Evolutionary conservation across 2,329 filamentous ascomycete species (phyloP).

Genomic region (Amesomyces nigricolor): DNA sequence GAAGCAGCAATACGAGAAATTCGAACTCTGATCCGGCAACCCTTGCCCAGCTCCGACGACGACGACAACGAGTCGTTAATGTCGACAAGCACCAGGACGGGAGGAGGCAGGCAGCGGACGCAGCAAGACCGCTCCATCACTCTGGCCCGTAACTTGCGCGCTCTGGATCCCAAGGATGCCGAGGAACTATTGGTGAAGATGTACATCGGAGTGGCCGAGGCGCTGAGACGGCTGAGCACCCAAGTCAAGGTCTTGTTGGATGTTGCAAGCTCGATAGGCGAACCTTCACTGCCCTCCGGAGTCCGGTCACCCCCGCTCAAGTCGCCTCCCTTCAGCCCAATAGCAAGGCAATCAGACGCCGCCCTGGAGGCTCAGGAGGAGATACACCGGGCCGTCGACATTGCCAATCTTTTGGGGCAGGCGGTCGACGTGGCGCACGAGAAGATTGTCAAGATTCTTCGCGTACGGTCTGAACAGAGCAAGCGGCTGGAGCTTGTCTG

Average conservation of each 20-base stretch:
- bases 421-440: slow-evolving; percentile 77
- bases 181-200: slow-evolving; percentile 76
- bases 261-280: slow-evolving; percentile 70
- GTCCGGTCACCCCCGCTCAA: slow-evolving; percentile 44
- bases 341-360: slow-evolving; percentile 34
- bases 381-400: slow-evolving; percentile 68
- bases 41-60: slow-evolving; percentile 86
- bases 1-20: slow-evolving; percentile 82
- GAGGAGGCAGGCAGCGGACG: slow-evolving; percentile 58
- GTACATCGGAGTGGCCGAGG: slow-evolving; percentile 84
- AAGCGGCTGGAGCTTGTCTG: slow-evolving; percentile 59
- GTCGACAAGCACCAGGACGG: slow-evolving; percentile 68
- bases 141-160: slow-evolving; percentile 79
- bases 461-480: slow-evolving; percentile 70
- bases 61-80: slow-evolving; percentile 90
- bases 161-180: slow-evolving; percentile 75
- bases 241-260: slow-evolving; percentile 95
- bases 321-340: slow-evolving; percentile 50
- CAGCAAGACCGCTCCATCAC: slow-evolving; percentile 88
- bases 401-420: slow-evolving; percentile 71
- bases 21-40: slow-evolving; percentile 73
- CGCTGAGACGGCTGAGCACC: slow-evolving; percentile 74
- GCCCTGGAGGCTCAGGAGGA: slow-evolving; percentile 61
- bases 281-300: slow-evolving; percentile 32
- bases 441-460: slow-evolving; percentile 67